phyloP scores from a whole-genome alignment of 2,329 filamentous ascomycete species.

The Hortaea werneckii region DNA sequence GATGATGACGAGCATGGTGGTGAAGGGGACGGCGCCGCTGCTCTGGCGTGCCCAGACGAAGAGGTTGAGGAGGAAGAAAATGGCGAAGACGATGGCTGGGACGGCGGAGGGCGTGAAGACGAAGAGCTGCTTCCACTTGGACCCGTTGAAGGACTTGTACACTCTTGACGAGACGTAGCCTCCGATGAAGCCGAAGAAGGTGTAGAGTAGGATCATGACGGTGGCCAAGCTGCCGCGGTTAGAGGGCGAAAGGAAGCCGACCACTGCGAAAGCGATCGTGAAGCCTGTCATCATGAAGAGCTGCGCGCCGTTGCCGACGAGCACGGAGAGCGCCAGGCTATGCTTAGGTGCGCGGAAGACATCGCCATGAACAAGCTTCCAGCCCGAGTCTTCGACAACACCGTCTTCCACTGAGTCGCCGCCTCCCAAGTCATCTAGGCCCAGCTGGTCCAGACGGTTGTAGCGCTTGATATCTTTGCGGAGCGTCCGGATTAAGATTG shows the following conservation, averaged over 20 bases:
- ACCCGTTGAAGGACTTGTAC: constrained; percentile 92
- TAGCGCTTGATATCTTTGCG: constrained; percentile 95
- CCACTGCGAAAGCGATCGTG: constrained; percentile 84
- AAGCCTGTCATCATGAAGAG: constrained; percentile 95
- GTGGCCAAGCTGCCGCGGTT: constrained; percentile 91
- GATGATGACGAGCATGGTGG: constrained; percentile 89
- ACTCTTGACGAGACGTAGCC: constrained; percentile 79
- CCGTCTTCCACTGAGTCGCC: constrained; percentile 73
- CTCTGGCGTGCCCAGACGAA: constrained; percentile 93
- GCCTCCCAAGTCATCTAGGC: constrained; percentile 77
- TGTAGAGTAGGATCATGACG: constrained; percentile 88
- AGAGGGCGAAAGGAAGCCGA: constrained; percentile 90
- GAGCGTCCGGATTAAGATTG: constrained; percentile 78
- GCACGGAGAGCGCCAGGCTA: constrained; percentile 72
- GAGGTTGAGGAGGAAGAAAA: constrained; percentile 89
- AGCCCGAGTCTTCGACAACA: constrained; percentile 93
- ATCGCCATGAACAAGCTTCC: constrained; percentile 96
- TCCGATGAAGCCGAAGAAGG: constrained; percentile 81
- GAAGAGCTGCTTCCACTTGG: constrained; percentile 92
- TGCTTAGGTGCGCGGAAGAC: constrained; percentile 84
- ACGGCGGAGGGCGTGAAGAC: constrained; percentile 75
- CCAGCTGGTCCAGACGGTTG: constrained; percentile 86
- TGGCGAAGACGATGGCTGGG: constrained; percentile 72
- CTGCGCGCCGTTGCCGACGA: constrained; percentile 89
- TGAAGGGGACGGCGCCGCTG: constrained; percentile 89